These are phyloP conservation scores for Physcia stellaris DNA, from an alignment of 495 filamentous ascomycete species.

Conservation along the genomic window DNA sequence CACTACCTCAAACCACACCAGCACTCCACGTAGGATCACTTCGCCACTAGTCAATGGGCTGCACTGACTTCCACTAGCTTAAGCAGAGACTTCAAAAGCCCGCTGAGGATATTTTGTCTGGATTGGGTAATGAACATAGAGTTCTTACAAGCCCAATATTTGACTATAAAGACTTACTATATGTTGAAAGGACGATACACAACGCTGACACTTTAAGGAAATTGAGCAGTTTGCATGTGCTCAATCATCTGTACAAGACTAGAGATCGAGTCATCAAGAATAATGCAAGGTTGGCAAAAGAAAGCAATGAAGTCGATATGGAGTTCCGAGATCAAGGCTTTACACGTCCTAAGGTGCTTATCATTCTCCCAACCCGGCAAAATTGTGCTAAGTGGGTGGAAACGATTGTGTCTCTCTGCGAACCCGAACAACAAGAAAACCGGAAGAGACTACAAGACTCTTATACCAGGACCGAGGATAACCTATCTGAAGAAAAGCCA, in stretches of 20 bases:
- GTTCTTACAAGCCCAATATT: constrained; percentile 35
- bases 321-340: constrained; percentile 92
- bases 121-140: constrained; percentile 21
- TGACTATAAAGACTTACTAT: constrained; percentile 70
- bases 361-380: constrained; percentile 76
- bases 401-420: constrained; percentile 53
- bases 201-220: constrained; percentile 54
- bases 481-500: constrained; percentile 57
- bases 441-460: constrained; percentile 77
- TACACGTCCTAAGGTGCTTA: constrained; percentile 82
- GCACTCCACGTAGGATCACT: no score
- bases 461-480: constrained; percentile 52
- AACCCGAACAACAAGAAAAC: constrained; percentile 89
- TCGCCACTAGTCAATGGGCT: no score
- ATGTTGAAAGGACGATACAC: constrained; percentile 50
- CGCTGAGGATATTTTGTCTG: constrained; percentile 22
- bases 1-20: no score
- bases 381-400: constrained; percentile 68
- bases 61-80: no score
- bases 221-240: constrained; percentile 64
- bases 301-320: constrained; percentile 42
- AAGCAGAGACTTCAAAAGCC: constrained; percentile 31
- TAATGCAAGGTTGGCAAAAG: constrained; percentile 57
- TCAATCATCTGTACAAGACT: constrained; percentile 90
- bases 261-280: constrained; percentile 87